These are phyloP conservation scores for Xerocomus nothofagi DNA, from an alignment of 1,284 basidiomycete genomes.

Conservation along the genomic window DNA sequence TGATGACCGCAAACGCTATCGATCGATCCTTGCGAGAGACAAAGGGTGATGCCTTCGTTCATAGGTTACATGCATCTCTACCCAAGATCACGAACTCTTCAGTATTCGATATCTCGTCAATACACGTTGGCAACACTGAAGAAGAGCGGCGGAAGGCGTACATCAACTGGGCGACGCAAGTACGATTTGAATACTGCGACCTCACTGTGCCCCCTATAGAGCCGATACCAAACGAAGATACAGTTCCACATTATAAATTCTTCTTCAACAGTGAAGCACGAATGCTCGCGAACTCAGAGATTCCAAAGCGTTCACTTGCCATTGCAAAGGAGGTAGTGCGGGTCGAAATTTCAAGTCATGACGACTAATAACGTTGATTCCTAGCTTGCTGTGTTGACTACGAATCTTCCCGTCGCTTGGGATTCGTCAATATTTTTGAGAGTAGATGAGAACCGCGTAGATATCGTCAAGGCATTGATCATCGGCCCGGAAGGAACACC, in stretches of 20 bases:
- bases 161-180: constrained; percentile 76
- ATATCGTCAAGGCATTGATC: constrained; percentile 88
- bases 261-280: constrained; percentile 78
- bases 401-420: constrained; percentile 87
- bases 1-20: constrained; percentile 76
- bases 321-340: constrained; percentile 84
- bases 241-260: constrained; percentile 72
- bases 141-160: constrained; percentile 71
- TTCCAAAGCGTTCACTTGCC: constrained; percentile 84
- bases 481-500: constrained; percentile 91
- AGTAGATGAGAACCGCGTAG: constrained; percentile 84
- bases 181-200: constrained; percentile 88
- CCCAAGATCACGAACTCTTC: constrained; percentile 64
- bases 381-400: constrained; percentile 86
- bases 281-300: constrained; percentile 74
- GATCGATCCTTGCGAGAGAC: constrained; percentile 82
- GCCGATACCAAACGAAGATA: constrained; percentile 37
- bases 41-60: constrained; percentile 81
- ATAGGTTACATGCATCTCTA: constrained; percentile 70
- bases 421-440: constrained; percentile 87
- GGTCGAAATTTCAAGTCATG: constrained; percentile 8
- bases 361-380: constrained; percentile 1
- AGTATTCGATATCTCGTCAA: constrained; percentile 38
- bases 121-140: constrained; percentile 58
- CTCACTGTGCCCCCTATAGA: constrained; percentile 50